Evolutionary conservation across 345 rosid genomes (phyloP).

Genomic region (Aquilaria malaccensis): DNA sequence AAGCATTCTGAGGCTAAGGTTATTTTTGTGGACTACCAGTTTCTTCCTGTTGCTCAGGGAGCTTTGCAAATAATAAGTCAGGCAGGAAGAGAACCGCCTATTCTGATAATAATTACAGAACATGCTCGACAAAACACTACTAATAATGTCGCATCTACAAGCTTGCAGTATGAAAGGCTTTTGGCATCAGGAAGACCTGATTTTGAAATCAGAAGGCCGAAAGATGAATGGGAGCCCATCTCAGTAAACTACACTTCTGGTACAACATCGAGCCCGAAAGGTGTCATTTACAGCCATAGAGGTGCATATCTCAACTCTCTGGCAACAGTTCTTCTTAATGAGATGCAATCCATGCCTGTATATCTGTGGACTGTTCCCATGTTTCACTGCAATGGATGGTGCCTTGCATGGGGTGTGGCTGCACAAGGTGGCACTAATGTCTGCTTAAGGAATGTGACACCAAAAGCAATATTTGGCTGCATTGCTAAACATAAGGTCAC

Average conservation of each 20-base stretch:
- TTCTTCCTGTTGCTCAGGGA: slow-evolving; percentile 32
- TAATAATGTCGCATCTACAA: slow-evolving; percentile 6
- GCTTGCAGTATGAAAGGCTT: slow-evolving; percentile 38
- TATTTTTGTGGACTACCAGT: slow-evolving; percentile 45
- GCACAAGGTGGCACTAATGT: slow-evolving; percentile 59
- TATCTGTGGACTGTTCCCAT: slow-evolving; percentile 60
- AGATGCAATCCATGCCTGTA: slow-evolving; percentile 40
- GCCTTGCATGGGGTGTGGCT: slow-evolving; percentile 52
- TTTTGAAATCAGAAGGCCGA: slow-evolving; percentile 37
- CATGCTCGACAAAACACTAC: slow-evolving; percentile 5
- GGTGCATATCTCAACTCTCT: slow-evolving; percentile 60
- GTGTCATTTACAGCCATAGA: slow-evolving; percentile 55
- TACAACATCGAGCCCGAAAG: slow-evolving; percentile 58
- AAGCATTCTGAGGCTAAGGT: slow-evolving; percentile 49
- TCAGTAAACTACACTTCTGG: slow-evolving; percentile 58
- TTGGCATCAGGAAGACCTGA: slow-evolving; percentile 31
- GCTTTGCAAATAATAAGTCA: slow-evolving; percentile 41
- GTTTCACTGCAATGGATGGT: slow-evolving; percentile 77
- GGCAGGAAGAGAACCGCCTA: slow-evolving; percentile 27
- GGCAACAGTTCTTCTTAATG: slow-evolving; percentile 35
- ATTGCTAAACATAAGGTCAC: slow-evolving; percentile 12
- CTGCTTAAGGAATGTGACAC: slow-evolving; percentile 24
- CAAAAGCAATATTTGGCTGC: slow-evolving; percentile 4
- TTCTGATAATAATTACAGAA: slow-evolving; percentile 33
- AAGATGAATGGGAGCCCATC: slow-evolving; percentile 50